Base-by-base conservation (phyloP, 2,329 filamentous ascomycete genomes). In the Microsporum canis region DNA sequence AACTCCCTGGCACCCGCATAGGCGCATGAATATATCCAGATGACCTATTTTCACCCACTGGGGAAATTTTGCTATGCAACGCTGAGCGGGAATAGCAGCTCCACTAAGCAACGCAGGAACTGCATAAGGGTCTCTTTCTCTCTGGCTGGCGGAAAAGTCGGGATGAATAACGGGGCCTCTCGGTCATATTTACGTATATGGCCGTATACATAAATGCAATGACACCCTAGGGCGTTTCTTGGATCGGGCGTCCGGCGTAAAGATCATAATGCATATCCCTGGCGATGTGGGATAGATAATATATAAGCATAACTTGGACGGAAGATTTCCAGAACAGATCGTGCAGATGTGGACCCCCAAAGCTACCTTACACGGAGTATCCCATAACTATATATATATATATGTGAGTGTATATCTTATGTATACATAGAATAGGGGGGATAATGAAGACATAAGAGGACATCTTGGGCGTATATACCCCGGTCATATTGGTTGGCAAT, bases 321-420 rank as follows among this genome's bases (percentile, higher is more conserved):
- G 49, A 55, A 55, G 49, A 55, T 36, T 55, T 55, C 49, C 31
- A 23, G 49, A 55, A 55, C 27, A 36, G 49, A 55, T 55, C 49
- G 49, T 55, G 49, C 49, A 55, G 49, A 6, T 55, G 49, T 55
- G 49, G 49, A 55, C 49, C 49, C 31, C 49, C 17, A 34, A 55
- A 55, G 49, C 33, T 34, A 14, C 49, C n/a, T n/a, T 34, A 5
- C 10, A 17, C 31, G 33, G 31, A 34, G 31, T 55, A 47, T 8
- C 14, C 33, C 14, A 53, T n/a, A 53, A n/a, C n/a, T 43, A 43
- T 43, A 43, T 41, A 41, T 43, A 43, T 43, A 43, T 10, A 36
- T 36, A 36, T 36, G 34, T 17, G n/a, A 4, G n/a, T 43, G 17
- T 43, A 17, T 47, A 29, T 29, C 14, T 23, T 12, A 45, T 45